These are phyloP conservation scores for Scutellaria barbata DNA, from an alignment of 257 asterid genomes.

Conservation along the genomic window DNA sequence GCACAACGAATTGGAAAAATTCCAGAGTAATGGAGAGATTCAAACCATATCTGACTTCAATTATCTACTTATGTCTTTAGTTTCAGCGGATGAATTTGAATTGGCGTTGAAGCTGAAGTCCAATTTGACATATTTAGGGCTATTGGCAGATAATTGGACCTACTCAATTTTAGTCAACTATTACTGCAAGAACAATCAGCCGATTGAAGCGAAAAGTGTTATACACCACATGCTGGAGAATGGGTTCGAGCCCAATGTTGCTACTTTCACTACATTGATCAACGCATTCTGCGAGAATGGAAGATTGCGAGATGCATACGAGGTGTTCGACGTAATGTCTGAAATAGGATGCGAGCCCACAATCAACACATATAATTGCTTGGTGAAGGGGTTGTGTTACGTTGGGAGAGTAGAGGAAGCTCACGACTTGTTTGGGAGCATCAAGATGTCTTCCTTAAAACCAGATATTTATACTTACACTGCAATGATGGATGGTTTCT, in stretches of 20 bases:
- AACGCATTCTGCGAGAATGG: slow-evolving; percentile 61
- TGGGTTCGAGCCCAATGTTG: slow-evolving; percentile 61
- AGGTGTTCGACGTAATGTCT: slow-evolving; percentile 68
- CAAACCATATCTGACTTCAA: slow-evolving; percentile 47
- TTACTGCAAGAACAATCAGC: slow-evolving; percentile 57
- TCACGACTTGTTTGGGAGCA: slow-evolving; percentile 44
- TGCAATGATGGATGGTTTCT: slow-evolving; percentile 79
- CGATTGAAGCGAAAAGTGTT: slow-evolving; percentile 47
- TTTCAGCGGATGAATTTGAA: slow-evolving; percentile 55
- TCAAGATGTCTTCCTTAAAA: slow-evolving; percentile 49
- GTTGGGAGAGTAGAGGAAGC: slow-evolving; percentile 89
- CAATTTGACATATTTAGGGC: slow-evolving; percentile 39
- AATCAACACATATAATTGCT: slow-evolving; percentile 70
- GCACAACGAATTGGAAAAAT: slow-evolving; percentile 17
- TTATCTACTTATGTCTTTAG: slow-evolving; percentile 43
- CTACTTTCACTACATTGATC: slow-evolving; percentile 65
- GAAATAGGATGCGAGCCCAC: slow-evolving; percentile 66
- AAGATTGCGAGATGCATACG: slow-evolving; percentile 51
- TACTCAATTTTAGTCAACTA: slow-evolving; percentile 52
- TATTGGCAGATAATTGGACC: slow-evolving; percentile 47
- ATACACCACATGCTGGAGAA: slow-evolving; percentile 48
- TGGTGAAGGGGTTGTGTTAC: slow-evolving; percentile 77
- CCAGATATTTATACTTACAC: slow-evolving; percentile 77
- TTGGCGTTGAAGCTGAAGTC: slow-evolving; percentile 52
- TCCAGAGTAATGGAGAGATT: slow-evolving; percentile 41